Base-by-base conservation (phyloP, 805 yeast species). In the Ogataea nitratoaversa region DNA sequence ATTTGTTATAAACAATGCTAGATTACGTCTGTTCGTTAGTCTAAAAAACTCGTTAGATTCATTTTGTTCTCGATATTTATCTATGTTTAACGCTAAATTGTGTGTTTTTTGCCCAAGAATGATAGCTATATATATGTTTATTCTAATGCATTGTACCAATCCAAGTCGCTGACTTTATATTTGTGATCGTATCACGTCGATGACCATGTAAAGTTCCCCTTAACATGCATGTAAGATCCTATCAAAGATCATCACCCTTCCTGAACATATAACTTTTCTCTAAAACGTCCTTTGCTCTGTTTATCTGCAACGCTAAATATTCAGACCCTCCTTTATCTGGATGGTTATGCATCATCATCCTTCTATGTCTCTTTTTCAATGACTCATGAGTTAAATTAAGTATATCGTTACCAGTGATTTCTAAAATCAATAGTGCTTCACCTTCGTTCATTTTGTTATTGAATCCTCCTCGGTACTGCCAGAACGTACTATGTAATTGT, bases 321-420 rank as follows among this genome's bases (percentile, higher is more conserved):
- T 87, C 79, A 34, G 90, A 82, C 2, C 96, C 96, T 3, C 95
- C 95, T 52, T 83, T 78, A 60, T 87, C 96, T 1, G 96, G 95
- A 58, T 87, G 96, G 60, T 87, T 87, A 11, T 77, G 66, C 63
- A 87, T 67, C 95, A 87, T 88, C 57, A 83, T 72, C 44, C 66
- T 67, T 54, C 95, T 72, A 58, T 88, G 95, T 42, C 79, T 78
- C 44, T 76, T 80, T 60, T 82, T 82, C 49, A 91, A 67, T 48
- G 74, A 56, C 11, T 70, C 69, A 23, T 57, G 60, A 31, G 70
- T 65, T 25, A 81, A 52, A 40, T 67, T 63, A 38, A 78, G 62
- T 36, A 83, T 74, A 41, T 76, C 84, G 18, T 74, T 63, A 17
- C 77, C 74, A 28, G 70, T 67, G 41, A 84, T 79, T 45, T 76